phyloP scores from a whole-genome alignment of 257 asterid species.

The Coffea eugenioides region DNA sequence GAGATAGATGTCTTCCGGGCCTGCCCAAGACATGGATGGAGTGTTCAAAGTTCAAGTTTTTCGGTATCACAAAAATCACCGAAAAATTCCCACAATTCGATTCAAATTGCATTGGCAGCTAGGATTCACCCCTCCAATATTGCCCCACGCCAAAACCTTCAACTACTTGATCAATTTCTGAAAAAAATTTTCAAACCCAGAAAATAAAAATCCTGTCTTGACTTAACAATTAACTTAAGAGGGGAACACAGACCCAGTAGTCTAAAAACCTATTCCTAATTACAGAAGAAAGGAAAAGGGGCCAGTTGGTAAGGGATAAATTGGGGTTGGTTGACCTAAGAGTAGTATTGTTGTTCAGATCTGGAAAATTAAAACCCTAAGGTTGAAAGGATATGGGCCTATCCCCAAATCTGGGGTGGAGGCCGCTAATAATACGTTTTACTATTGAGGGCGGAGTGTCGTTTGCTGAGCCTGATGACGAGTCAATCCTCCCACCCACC shows the following conservation, averaged over 20 bases:
- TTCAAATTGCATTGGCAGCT: constrained; percentile 54
- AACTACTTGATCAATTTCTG: background rate
- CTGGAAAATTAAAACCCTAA: constrained; percentile 34
- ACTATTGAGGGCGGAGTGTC: background rate
- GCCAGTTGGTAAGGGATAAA: background rate
- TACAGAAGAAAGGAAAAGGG: background rate
- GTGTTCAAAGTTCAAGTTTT: constrained; percentile 37
- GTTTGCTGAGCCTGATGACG: background rate
- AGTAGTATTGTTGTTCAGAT: constrained; percentile 35
- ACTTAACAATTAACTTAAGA: background rate
- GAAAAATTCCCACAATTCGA: constrained; percentile 28
- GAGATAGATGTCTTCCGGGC: constrained; percentile 87
- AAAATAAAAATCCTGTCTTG: background rate
- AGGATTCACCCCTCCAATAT: constrained; percentile 14
- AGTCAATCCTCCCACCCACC: no score
- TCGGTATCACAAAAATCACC: constrained; percentile 48
- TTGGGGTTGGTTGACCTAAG: constrained; percentile 20
- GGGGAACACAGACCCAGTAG: background rate
- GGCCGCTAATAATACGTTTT: background rate
- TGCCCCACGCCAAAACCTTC: background rate
- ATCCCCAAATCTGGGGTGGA: constrained; percentile 40
- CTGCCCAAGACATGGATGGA: constrained; percentile 90
- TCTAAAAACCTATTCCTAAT: constrained; percentile 1
- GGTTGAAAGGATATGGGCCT: constrained; percentile 18
- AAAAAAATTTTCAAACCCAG: background rate